phyloP scores from a whole-genome alignment of 2,329 filamentous ascomycete species.

The Fusarium sarcochroum region DNA sequence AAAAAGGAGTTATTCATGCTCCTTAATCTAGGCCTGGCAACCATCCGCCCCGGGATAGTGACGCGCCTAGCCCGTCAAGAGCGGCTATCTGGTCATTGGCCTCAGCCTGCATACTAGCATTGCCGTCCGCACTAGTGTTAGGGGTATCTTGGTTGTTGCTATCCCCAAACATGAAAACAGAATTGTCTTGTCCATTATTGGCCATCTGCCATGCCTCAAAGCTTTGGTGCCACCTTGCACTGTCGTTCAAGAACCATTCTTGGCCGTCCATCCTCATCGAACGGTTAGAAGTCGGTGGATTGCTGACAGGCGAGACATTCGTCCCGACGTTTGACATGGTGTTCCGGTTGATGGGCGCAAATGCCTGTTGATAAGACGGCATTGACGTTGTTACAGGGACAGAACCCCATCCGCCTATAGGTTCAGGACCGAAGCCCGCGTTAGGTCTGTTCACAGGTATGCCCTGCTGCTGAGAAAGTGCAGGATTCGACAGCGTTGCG shows the following conservation, averaged over 20 bases:
- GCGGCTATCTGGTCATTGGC: conserved; percentile 43
- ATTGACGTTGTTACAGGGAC: conserved; percentile 39
- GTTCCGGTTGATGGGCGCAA: conserved; percentile 39
- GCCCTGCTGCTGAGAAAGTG: conserved; percentile 35
- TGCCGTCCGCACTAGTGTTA: conserved; percentile 34
- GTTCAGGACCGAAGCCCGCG: conserved; percentile 42
- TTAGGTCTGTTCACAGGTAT: conserved; percentile 41
- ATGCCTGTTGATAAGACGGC: conserved; percentile 40
- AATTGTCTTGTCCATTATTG: conserved; percentile 43
- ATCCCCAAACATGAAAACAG: conserved; percentile 51
- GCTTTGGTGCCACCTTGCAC: conserved; percentile 70
- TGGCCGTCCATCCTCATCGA: conserved; percentile 62
- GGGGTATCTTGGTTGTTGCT: conserved; percentile 39
- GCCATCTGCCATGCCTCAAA: conserved; percentile 67
- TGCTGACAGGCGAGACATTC: conserved; percentile 43
- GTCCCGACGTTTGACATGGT: conserved; percentile 26
- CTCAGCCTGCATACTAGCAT: conserved; percentile 35
- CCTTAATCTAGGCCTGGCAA: conserved; percentile 54
- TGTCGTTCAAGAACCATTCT: conserved; percentile 71
- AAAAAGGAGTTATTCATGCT: background rate
- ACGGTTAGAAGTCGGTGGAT: conserved; percentile 34
- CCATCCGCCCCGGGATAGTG: conserved; percentile 54
- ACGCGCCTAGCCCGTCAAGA: conserved; percentile 53
- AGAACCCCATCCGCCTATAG: conserved; percentile 48
- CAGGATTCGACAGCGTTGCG: conserved; percentile 19